Evolutionary conservation across 345 rosid genomes (phyloP).

Genomic region (Ceriops tagal): DNA sequence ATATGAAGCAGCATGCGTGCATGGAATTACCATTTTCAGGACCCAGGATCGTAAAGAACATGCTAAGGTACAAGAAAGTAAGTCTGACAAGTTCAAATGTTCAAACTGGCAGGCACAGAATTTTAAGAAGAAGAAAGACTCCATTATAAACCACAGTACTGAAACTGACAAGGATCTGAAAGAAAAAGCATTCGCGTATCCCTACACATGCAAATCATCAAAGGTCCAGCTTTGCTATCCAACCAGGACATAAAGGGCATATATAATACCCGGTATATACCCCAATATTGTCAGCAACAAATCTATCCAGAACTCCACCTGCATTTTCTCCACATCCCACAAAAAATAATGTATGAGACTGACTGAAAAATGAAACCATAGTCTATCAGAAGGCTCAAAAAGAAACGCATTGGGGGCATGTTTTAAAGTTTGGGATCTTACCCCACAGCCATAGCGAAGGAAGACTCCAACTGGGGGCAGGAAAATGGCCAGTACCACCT

Average conservation of each 20-base stretch:
- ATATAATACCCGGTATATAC: conserved; percentile 83
- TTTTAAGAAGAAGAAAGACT: not conserved
- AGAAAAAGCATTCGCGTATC: not conserved
- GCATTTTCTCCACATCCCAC: conserved; percentile 21
- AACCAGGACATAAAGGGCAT: conserved; percentile 75
- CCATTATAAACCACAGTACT: not conserved
- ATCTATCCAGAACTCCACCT: conserved; percentile 90
- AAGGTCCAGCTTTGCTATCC: conserved; percentile 30
- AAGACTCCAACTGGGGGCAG: conserved; percentile 92
- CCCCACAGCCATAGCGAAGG: conserved; percentile 91
- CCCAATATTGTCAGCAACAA: conserved; percentile 71
- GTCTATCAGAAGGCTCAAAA: not conserved
- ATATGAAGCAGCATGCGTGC: too few species aligned
- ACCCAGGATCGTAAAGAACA: too few species aligned
- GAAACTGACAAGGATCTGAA: not conserved
- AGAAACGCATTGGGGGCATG: not conserved
- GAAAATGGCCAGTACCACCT: conserved; percentile 78
- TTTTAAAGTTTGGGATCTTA: conserved; percentile 15
- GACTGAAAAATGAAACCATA: not conserved
- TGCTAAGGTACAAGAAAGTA: not conserved
- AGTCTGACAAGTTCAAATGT: not conserved
- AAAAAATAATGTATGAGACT: not conserved
- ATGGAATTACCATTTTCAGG: too few species aligned
- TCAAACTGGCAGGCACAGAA: not conserved
- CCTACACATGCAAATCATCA: not conserved